Evolutionary conservation across 2,329 filamentous ascomycete genomes (phyloP).

Genomic region (Elsinoe arachidis): DNA sequence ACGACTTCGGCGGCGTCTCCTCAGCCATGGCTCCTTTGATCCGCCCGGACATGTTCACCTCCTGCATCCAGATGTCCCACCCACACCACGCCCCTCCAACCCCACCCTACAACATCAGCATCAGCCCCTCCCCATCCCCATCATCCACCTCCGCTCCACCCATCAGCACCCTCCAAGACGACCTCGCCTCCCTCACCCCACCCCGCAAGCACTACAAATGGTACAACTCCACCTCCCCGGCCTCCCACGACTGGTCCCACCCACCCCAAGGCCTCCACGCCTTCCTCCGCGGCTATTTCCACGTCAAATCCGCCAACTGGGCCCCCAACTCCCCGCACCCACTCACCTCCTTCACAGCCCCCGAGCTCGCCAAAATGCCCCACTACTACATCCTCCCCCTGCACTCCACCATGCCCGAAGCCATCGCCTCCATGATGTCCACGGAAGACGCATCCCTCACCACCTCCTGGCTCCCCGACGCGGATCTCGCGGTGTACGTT

Average conservation of each 20-base stretch:
- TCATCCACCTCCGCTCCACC: not conserved
- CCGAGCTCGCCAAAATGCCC: conserved; percentile 52
- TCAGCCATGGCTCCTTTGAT: conserved; percentile 52
- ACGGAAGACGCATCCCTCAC: conserved; percentile 40
- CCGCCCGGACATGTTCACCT: conserved; percentile 56
- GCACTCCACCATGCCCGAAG: conserved; percentile 49
- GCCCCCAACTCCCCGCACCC: conserved; percentile 39
- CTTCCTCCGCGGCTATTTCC: conserved; percentile 59
- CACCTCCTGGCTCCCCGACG: conserved; percentile 49
- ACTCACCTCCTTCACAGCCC: conserved; percentile 48
- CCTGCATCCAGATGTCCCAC: conserved; percentile 56
- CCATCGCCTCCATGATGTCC: conserved; percentile 48
- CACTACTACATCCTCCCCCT: conserved; percentile 61
- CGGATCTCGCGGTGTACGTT: conserved; percentile 52
- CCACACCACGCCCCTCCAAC: conserved; percentile 49
- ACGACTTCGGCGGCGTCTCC: conserved; percentile 58
- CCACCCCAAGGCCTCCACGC: conserved; percentile 45
- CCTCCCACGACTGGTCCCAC: conserved; percentile 40
- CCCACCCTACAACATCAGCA: conserved; percentile 37
- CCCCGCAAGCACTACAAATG: conserved; percentile 62
- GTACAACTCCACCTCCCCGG: conserved; percentile 49
- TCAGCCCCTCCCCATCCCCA: not conserved
- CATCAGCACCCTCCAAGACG: conserved; percentile 37
- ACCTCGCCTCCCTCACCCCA: conserved; percentile 46
- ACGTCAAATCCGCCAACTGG: conserved; percentile 59